These are phyloP conservation scores for Trametes gibbosa DNA, from an alignment of 768 basidiomycete species.

Conservation along the genomic window DNA sequence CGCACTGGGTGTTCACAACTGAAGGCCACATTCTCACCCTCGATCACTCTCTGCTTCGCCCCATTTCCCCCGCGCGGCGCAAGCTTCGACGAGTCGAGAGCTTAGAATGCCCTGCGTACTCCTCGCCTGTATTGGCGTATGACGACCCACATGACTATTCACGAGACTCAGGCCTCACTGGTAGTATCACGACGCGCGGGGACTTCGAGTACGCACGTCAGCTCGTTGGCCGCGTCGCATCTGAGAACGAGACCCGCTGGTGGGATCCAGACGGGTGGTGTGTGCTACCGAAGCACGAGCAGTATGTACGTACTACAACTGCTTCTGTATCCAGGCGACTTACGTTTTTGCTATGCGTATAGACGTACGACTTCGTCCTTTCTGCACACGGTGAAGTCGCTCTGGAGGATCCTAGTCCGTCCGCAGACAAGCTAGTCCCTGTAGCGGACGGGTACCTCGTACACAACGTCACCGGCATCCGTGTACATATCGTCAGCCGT, in stretches of 20 bases:
- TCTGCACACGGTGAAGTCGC: conserved; percentile 54
- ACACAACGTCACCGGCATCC: conserved; percentile 74
- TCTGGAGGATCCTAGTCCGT: conserved; percentile 70
- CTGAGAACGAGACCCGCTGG: conserved; percentile 46
- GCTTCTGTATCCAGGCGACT: neutral
- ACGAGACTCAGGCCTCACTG: conserved; percentile 47
- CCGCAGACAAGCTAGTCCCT: conserved; percentile 57
- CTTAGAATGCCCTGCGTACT: conserved; percentile 75
- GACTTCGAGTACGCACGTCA: conserved; percentile 82
- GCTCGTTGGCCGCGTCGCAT: conserved; percentile 55
- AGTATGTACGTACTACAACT: conserved; percentile 52
- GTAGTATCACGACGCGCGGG: conserved; percentile 66
- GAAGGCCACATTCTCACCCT: conserved; percentile 89
- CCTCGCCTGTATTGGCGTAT: conserved; percentile 38
- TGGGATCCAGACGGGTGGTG: conserved; percentile 81
- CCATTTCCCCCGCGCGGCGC: conserved; percentile 55
- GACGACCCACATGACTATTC: conserved; percentile 26
- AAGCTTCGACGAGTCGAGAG: conserved; percentile 60
- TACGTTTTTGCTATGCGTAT: neutral
- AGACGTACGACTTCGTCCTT: conserved; percentile 85
- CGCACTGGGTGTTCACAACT: conserved; percentile 90
- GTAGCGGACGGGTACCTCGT: conserved; percentile 71
- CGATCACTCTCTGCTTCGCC: conserved; percentile 50
- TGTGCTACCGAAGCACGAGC: conserved; percentile 60
- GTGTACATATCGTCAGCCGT: conserved; percentile 73